Conservation (phyloP, 2,329 filamentous ascomycete species). For the Calonectria hawksworthii region DNA sequence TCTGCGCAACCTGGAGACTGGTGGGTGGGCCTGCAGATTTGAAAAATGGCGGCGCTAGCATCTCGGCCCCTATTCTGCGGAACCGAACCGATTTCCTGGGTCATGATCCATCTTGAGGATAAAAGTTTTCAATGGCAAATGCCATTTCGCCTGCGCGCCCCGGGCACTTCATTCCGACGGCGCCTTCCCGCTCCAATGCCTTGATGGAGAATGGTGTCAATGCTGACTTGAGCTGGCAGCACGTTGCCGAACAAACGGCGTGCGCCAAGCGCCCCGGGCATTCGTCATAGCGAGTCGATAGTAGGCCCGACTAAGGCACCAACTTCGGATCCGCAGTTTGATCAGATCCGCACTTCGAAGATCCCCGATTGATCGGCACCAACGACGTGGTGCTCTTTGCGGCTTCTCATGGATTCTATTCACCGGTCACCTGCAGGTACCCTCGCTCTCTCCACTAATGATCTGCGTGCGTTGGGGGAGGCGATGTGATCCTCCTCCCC, state of each 20-base stretch:
- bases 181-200: background rate
- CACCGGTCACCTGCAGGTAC: background rate
- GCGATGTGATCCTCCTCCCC: background rate
- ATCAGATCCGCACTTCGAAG: background rate
- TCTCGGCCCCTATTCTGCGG: background rate
- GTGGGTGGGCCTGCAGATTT: background rate
- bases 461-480: background rate
- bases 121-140: background rate
- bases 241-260: slow-evolving; percentile 8
- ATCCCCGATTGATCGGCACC: slow-evolving; percentile 5
- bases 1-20: background rate
- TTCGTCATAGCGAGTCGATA: background rate
- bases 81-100: slow-evolving; percentile 1
- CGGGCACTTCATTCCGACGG: background rate
- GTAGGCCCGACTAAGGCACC: slow-evolving; percentile 6
- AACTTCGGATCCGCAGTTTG: background rate
- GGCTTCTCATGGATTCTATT: background rate
- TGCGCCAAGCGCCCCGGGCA: background rate
- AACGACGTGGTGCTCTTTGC: background rate
- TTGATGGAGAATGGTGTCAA: background rate
- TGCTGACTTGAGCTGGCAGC: background rate
- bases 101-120: background rate
- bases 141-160: background rate
- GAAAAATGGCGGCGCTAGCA: background rate
- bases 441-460: background rate